Base-by-base conservation (phyloP, 768 basidiomycete species). In the Pleurotus djamor region DNA sequence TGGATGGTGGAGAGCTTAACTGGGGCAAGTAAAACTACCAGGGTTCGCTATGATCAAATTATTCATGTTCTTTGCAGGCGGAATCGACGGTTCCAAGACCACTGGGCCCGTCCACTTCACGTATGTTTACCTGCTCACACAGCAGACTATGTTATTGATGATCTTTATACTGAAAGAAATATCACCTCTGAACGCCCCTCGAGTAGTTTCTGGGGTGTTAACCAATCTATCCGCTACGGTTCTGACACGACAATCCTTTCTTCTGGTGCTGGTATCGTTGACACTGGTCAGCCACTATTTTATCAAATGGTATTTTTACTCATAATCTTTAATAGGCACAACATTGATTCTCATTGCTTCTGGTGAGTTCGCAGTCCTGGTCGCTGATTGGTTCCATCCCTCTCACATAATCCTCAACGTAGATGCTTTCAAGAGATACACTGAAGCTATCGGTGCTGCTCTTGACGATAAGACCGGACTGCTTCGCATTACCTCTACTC, bases 181-280 rank as follows among this genome's bases (percentile, higher is more conserved):
- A 43, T 84, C 43, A 86, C 84, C 7, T 63, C 57, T 17, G 81
- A 78, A 4, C 65, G 56, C 28, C 85, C 85, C 32, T 75, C 82
- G 38, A 70, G 62, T 55, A 63, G 70, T 32, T 86, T 77, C 76
- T 87, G 85, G 86, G 86, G 86, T 36, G 83, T 87, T 61, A 74
- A 84, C 67, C 78, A 87, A 70, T 75, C 76, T 59, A 73, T 86
- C 60, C 73, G 71, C 14, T 85, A 84, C 60, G 82, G 84, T 5
- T 36, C 68, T 14, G 65, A 70, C 9, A 79, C 72, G 5, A 71
- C 72, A 21, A 83, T 86, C 52, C 70, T 86, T 57, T 32, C 71
- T 6, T 68, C 57, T 52, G 79, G 77, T 38, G 79, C 82, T 38
- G 86, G 85, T 60, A 83, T 87, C 60, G 82, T 87, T 49, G 85